These are phyloP conservation scores for Botrytis paeoniae DNA, from an alignment of 2,329 filamentous ascomycete genomes.

Conservation along the genomic window DNA sequence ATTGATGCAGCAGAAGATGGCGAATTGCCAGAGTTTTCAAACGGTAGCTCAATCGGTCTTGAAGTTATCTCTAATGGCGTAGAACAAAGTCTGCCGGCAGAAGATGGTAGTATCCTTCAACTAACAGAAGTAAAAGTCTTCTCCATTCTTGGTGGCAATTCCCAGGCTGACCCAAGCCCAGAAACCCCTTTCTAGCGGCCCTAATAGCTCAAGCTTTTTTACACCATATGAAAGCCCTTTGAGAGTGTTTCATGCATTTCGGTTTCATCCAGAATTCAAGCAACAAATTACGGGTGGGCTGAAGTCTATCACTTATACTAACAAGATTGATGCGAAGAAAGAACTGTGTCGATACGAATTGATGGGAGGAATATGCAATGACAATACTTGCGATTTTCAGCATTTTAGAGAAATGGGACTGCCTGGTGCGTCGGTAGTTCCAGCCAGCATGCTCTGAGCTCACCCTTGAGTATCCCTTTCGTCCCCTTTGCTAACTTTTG, in stretches of 20 bases:
- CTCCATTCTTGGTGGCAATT: conserved; percentile 20
- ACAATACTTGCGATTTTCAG: conserved; percentile 69
- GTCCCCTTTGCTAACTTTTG: conserved; percentile 41
- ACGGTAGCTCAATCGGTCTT: conserved; percentile 23
- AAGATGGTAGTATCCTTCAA: conserved; percentile 23
- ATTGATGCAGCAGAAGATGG: conserved; percentile 26
- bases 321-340: conserved; percentile 75
- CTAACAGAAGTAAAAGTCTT: conserved; percentile 32
- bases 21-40: conserved; percentile 15
- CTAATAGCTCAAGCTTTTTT: conserved; percentile 28
- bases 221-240: conserved; percentile 81
- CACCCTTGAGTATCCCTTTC: conserved; percentile 33
- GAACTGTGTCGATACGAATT: conserved; percentile 76
- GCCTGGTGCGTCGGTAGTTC: conserved; percentile 63
- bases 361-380: conserved; percentile 67
- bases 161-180: conserved; percentile 30
- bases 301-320: conserved; percentile 89
- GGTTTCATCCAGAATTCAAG: conserved; percentile 78
- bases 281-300: conserved; percentile 71
- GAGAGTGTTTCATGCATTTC: conserved; percentile 78
- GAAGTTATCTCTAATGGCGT: conserved; percentile 24
- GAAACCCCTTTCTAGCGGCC: conserved; percentile 17
- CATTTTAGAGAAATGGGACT: conserved; percentile 74
- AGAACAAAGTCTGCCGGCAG: conserved; percentile 21
- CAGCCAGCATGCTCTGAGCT: conserved; percentile 29